A percentile compares a stretch with the other conserved stretches of the same genome.
Conservation (phyloP, 352 stramenopile species). For the Phytophthora kernoviae region DNA sequence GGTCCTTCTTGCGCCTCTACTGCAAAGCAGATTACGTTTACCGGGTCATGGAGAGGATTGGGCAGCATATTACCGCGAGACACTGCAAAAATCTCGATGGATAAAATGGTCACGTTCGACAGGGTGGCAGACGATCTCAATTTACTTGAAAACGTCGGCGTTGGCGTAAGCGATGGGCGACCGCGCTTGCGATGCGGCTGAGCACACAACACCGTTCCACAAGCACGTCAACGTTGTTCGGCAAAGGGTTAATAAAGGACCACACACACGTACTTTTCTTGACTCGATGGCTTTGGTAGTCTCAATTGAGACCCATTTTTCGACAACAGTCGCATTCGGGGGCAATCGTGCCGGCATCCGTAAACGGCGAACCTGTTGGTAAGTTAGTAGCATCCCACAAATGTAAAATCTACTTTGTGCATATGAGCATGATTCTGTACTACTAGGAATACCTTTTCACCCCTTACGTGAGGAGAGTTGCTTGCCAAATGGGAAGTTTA, state of each 20-base stretch:
- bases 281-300: not conserved
- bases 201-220: not conserved
- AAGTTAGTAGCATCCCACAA: not conserved
- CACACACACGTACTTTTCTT: slow-evolving; percentile 29
- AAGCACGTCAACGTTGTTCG: slow-evolving; percentile 5
- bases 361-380: slow-evolving; percentile 35
- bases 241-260: not conserved
- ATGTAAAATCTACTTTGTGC: too few species aligned
- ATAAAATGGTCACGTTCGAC: slow-evolving; percentile 83
- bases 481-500: slow-evolving; percentile 30
- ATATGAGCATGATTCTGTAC: too few species aligned
- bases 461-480: not conserved
- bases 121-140: slow-evolving; percentile 29
- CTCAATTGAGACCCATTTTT: slow-evolving; percentile 39
- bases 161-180: slow-evolving; percentile 19
- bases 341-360: slow-evolving; percentile 46
- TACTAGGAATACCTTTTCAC: slow-evolving; percentile 34
- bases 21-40: slow-evolving; percentile 68
- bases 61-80: slow-evolving; percentile 66
- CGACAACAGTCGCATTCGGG: slow-evolving; percentile 33
- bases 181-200: slow-evolving; percentile 29
- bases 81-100: slow-evolving; percentile 71
- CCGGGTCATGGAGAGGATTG: slow-evolving; percentile 68
- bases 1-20: slow-evolving; percentile 79
- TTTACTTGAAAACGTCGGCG: slow-evolving; percentile 24